These are phyloP conservation scores for Petrea volubilis DNA, from an alignment of 257 asterid species.

Conservation along the genomic window DNA sequence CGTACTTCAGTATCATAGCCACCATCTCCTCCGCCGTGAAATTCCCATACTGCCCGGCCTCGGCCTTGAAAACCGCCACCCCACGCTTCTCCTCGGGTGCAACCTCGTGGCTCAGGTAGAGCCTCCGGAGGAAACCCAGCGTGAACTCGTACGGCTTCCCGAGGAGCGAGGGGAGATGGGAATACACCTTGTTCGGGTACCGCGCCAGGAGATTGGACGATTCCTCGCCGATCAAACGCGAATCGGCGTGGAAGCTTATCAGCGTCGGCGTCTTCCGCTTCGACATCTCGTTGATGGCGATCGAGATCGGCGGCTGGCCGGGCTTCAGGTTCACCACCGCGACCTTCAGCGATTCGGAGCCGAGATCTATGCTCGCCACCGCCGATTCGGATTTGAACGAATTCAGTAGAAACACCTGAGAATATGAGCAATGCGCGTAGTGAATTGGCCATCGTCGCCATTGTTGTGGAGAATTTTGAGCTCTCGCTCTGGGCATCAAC, in stretches of 20 bases:
- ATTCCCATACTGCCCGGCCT: conserved; percentile 37
- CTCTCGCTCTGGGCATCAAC: conserved; percentile 17
- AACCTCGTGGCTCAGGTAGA: conserved; percentile 53
- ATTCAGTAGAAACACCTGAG: conserved; percentile 35
- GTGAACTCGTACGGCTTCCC: conserved; percentile 57
- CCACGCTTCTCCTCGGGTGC: conserved; percentile 46
- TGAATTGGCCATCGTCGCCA: conserved; percentile 45
- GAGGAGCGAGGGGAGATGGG: conserved; percentile 66
- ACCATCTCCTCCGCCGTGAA: conserved; percentile 90
- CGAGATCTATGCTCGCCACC: conserved; percentile 97
- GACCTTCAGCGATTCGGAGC: conserved; percentile 92
- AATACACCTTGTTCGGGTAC: conserved; percentile 76
- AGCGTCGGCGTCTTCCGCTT: conserved; percentile 91
- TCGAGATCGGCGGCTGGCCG: conserved; percentile 84
- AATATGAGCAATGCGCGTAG: conserved; percentile 46
- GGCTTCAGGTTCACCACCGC: conserved; percentile 97
- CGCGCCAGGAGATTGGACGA: conserved; percentile 81
- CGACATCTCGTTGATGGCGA: conserved; percentile 98
- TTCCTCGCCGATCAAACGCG: conserved; percentile 90
- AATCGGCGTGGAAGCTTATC: conserved; percentile 70
- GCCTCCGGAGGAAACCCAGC: conserved; percentile 33
- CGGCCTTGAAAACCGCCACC: conserved; percentile 54
- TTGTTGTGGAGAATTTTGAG: conserved; percentile 30
- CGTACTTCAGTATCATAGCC: conserved; percentile 83
- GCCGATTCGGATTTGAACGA: conserved; percentile 66